Conservation (phyloP, 2,329 filamentous ascomycete species). For the Alternaria conjuncta region DNA sequence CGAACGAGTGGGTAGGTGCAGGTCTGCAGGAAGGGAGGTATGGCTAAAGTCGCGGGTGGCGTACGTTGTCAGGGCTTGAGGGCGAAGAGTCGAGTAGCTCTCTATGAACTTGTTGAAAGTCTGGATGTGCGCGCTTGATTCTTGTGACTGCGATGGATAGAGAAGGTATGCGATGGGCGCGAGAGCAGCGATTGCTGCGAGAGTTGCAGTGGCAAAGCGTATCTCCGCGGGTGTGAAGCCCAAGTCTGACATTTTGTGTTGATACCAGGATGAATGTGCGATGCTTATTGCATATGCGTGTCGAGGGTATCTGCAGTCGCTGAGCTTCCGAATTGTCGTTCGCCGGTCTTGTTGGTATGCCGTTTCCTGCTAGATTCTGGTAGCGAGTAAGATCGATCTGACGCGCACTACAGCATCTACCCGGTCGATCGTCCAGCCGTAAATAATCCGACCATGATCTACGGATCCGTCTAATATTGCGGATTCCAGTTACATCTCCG, state of each 20-base stretch:
- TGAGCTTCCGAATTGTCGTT: background rate
- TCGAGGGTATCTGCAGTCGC: background rate
- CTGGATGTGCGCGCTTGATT: constrained; percentile 27
- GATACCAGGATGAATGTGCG: background rate
- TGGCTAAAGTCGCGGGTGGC: constrained; percentile 51
- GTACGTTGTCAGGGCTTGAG: constrained; percentile 46
- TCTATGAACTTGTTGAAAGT: constrained; percentile 45
- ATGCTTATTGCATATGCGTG: background rate
- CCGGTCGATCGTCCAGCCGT: constrained; percentile 2
- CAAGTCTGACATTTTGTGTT: constrained; percentile 20
- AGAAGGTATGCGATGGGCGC: constrained; percentile 25
- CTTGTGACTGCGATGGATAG: constrained; percentile 15
- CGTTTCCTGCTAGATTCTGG: background rate
- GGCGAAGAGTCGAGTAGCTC: constrained; percentile 51
- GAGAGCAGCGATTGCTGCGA: constrained; percentile 23
- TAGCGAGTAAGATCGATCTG: constrained; percentile 1
- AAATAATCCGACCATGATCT: constrained; percentile 2
- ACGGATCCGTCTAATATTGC: background rate
- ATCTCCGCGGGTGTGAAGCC: constrained; percentile 22
- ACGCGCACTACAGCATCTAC: background rate
- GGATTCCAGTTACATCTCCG: background rate
- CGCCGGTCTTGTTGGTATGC: background rate
- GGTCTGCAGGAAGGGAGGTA: constrained; percentile 49
- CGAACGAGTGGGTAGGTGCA: constrained; percentile 48
- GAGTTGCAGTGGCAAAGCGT: constrained; percentile 23